Conservation (phyloP, 495 filamentous ascomycete genomes). For the Immersiella caudata region DNA sequence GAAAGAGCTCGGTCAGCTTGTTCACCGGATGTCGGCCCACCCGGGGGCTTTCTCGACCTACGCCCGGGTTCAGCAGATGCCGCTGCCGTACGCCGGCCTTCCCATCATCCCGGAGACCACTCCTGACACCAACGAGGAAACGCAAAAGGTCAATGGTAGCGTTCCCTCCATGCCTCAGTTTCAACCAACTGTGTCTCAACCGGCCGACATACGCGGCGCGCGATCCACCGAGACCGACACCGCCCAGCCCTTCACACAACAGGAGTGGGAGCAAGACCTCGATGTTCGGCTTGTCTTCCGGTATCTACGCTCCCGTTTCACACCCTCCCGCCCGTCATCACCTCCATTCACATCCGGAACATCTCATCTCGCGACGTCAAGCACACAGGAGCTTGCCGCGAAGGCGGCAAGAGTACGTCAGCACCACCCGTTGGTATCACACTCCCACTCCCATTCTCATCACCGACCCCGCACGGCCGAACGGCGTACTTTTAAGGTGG, state of each 20-base stretch:
- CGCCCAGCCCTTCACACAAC: conserved; percentile 50
- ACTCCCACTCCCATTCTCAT: conserved; percentile 33
- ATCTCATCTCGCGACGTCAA: conserved; percentile 51
- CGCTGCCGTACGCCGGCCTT: conserved; percentile 59
- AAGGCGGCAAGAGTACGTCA: conserved; percentile 81
- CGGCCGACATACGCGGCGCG: conserved; percentile 33
- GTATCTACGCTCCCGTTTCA: conserved; percentile 77
- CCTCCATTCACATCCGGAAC: conserved; percentile 44
- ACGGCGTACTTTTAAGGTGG: conserved; percentile 56
- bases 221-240: conserved; percentile 24
- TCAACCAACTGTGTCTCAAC: conserved; percentile 50
- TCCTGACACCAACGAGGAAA: conserved; percentile 32
- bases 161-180: conserved; percentile 46
- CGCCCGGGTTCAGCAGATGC: conserved; percentile 52
- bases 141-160: conserved; percentile 28
- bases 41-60: conserved; percentile 82
- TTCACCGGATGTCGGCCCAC: conserved; percentile 75
- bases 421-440: conserved; percentile 78
- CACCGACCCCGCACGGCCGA: conserved; percentile 52
- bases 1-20: conserved; percentile 79
- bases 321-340: conserved; percentile 38
- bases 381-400: conserved; percentile 66
- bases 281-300: conserved; percentile 87
- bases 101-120: conserved; percentile 55
- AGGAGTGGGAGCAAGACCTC: conserved; percentile 88